Evolutionary conservation across 352 stramenopile species (phyloP).

Genomic region (Globisporangium spiculum): DNA sequence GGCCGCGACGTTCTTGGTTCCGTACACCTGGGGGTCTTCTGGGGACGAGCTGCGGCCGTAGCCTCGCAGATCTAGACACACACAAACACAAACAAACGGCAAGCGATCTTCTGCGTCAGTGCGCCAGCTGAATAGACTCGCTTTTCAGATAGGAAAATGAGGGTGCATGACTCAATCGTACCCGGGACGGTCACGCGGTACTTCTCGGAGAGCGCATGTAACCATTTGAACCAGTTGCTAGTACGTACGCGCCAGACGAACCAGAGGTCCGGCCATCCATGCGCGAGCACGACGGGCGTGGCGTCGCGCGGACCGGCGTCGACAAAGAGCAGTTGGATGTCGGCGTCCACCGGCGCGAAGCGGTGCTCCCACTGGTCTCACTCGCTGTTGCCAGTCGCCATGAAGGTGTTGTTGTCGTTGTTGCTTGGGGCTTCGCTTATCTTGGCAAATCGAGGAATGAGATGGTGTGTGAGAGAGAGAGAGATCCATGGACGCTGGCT

Average conservation of each 20-base stretch:
- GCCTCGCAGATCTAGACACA: conserved; percentile 32
- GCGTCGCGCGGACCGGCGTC: conserved; percentile 41
- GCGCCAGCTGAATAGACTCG: neutral
- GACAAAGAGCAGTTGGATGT: conserved; percentile 26
- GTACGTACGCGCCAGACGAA: conserved; percentile 49
- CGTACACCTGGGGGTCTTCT: conserved; percentile 32
- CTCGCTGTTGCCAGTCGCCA: neutral
- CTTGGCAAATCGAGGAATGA: neutral
- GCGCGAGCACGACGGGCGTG: conserved; percentile 48
- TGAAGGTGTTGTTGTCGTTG: neutral
- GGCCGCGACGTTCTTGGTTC: conserved; percentile 41
- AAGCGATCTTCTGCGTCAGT: neutral
- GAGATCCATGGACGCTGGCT: neutral
- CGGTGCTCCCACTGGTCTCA: conserved; percentile 11
- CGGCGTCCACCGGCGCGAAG: conserved; percentile 13
- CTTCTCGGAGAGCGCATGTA: conserved; percentile 26
- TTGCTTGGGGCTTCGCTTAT: neutral
- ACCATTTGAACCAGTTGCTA: conserved; percentile 13
- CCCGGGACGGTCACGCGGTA: conserved; percentile 50
- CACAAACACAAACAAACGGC: no score
- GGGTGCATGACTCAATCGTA: neutral
- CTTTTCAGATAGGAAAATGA: neutral
- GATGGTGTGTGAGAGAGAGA: neutral
- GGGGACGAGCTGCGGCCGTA: conserved; percentile 47
- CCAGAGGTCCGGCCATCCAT: conserved; percentile 60